Evolutionary conservation across 2,329 filamentous ascomycete genomes (phyloP).

Genomic region (Ceratocystis smalleyi): DNA sequence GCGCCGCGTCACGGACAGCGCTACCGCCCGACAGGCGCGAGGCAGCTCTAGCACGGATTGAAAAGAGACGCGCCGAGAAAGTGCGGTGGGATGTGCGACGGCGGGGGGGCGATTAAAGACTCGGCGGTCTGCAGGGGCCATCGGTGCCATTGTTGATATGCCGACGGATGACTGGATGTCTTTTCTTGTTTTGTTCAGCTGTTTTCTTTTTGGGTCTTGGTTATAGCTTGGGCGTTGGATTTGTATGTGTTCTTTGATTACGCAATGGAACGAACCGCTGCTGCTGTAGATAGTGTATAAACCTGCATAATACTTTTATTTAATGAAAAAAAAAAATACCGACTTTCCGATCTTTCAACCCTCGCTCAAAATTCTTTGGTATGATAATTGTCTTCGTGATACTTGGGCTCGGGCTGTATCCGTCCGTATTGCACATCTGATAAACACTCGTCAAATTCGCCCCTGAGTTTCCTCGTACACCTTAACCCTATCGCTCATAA

Average conservation of each 20-base stretch:
- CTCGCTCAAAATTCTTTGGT: no score
- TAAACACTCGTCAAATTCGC: no score
- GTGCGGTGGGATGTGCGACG: constrained; percentile 25
- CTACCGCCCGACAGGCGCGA: constrained; percentile 37
- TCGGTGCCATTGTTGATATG: no score
- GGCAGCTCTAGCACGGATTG: constrained; percentile 39
- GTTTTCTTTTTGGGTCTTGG: constrained; percentile 8
- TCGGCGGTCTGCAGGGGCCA: no score
- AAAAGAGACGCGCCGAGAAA: constrained; percentile 39
- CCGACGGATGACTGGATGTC: neutral
- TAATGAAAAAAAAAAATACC: no score
- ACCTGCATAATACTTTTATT: no score
- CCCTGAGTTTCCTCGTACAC: no score
- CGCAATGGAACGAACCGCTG: neutral
- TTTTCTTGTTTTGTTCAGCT: constrained; percentile 8
- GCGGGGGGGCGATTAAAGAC: constrained; percentile 35
- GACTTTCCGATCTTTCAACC: no score
- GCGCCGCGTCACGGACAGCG: constrained; percentile 20
- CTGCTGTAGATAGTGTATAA: neutral
- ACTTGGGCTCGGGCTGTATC: no score
- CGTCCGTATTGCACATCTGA: no score
- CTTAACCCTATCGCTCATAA: no score
- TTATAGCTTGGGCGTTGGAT: constrained; percentile 8
- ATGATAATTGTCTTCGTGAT: no score
- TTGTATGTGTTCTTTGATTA: neutral